Evolutionary conservation across 2,329 filamentous ascomycete genomes (phyloP).

Genomic region (Tothia fuscella): DNA sequence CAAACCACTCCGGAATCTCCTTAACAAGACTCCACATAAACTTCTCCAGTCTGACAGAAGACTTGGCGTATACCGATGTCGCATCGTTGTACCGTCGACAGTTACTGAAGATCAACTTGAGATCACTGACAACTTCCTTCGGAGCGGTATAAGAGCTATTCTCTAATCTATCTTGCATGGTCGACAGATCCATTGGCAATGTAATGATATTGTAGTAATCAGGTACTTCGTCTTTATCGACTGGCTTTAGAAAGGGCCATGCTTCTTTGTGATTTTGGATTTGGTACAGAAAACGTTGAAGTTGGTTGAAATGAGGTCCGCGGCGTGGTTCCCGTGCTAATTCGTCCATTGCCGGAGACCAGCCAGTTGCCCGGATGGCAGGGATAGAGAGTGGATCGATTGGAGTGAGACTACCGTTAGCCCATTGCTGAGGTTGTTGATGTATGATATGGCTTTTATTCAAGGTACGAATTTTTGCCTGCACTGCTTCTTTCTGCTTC

Average conservation of each 20-base stretch:
- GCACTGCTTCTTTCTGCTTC: slow-evolving; percentile 92
- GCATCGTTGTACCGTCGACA: slow-evolving; percentile 96
- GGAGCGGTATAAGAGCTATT: slow-evolving; percentile 83
- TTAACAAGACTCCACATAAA: slow-evolving; percentile 93
- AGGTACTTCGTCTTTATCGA: slow-evolving; percentile 91
- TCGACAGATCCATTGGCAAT: slow-evolving; percentile 90
- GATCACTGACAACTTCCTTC: slow-evolving; percentile 85
- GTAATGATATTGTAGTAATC: slow-evolving; percentile 99
- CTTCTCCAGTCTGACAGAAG: slow-evolving; percentile 82
- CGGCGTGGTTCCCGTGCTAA: slow-evolving; percentile 88
- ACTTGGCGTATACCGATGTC: slow-evolving; percentile 88
- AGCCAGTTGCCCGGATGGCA: slow-evolving; percentile 81
- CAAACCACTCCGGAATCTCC: slow-evolving; percentile 76
- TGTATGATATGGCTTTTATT: slow-evolving; percentile 83
- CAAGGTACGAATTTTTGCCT: slow-evolving; percentile 88
- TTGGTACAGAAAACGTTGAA: slow-evolving; percentile 85
- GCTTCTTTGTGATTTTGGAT: slow-evolving; percentile 86
- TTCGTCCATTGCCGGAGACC: slow-evolving; percentile 97
- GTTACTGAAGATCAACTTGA: slow-evolving; percentile 83
- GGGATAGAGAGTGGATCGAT: slow-evolving; percentile 81
- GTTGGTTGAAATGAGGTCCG: slow-evolving; percentile 89
- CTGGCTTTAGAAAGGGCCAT: slow-evolving; percentile 90
- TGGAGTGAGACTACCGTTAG: slow-evolving; percentile 52
- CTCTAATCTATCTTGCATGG: slow-evolving; percentile 93
- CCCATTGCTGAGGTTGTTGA: slow-evolving; percentile 71